Evolutionary conservation across 2,329 filamentous ascomycete genomes (phyloP), one percentile per base, ranked within the genome.

Genomic region (Juglanconis oblonga): DNA sequence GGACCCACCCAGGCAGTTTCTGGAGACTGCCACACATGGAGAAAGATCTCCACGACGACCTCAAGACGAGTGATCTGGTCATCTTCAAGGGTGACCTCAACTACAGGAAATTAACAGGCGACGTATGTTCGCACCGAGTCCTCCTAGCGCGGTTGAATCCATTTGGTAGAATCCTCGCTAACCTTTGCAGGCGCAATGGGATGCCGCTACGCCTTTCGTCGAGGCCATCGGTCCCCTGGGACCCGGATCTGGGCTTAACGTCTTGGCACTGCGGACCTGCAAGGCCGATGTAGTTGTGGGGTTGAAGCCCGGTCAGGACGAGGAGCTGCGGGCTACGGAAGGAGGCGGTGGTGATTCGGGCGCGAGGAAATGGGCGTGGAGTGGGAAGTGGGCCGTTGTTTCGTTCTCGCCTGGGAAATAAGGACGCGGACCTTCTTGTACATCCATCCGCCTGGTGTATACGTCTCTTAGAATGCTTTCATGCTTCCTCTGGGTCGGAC

Each of bases 21-120:
- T 98, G 95, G 93, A 84, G 92, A 36, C 74, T 99, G 61, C 92
- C 93, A 0, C 74, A 79, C 13, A 80, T 85, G 31, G 90, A 87
- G 1, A 83, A 85, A 3, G 81, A 83, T 33, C 77, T 99, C 11
- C 82, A 86, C 55, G 82, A 90, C 6, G 94, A 98, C 70, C 76
- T 99, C 58, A 88, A 92, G 78, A 77, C 86, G 63, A 91, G 90
- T 65, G 91, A 97, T 73, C 80, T 99, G 17, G 91, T 97, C 11
- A 87, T 99, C 58, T 98, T 98, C 81, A 99, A 99, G 80, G 95
- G 95, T 3, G 95, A 99, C 72, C 73, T 99, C 67, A 99, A 99
- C 77, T 99, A 98, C 75, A 83, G 95, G 63, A 99, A 99, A 75
- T 75, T 99, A 66, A 92, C 89, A 35, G 90, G 86, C 52, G 95